phyloP scores from a whole-genome alignment of 768 basidiomycete genomes.

The Russula vinacea region DNA sequence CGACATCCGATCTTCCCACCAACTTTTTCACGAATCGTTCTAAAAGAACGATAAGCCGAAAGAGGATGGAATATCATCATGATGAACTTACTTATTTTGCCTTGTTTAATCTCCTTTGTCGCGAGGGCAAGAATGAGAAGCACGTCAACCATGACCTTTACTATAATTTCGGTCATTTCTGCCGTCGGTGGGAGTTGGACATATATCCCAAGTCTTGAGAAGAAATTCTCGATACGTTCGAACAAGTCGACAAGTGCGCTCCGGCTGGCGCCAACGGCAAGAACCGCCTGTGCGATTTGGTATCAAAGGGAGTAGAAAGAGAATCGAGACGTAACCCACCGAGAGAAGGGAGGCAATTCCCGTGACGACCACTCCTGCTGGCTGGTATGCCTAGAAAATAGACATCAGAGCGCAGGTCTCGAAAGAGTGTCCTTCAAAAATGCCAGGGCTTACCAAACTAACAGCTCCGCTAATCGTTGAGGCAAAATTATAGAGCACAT shows the following conservation, averaged over 20 bases:
- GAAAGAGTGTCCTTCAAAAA: no score
- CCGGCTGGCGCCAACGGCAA: background rate
- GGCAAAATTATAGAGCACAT: background rate
- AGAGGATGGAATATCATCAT: background rate
- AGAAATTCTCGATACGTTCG: background rate
- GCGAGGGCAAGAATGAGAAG: background rate
- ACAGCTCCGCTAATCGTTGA: background rate
- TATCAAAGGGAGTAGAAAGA: no score
- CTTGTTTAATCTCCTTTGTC: background rate
- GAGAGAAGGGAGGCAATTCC: constrained; percentile 1
- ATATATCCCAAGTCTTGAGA: background rate
- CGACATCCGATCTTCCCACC: background rate
- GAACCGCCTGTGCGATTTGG: background rate
- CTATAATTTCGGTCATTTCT: background rate
- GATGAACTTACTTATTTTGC: background rate
- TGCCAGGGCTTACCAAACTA: background rate
- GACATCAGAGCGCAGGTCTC: background rate
- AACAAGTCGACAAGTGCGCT: background rate
- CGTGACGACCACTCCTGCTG: background rate
- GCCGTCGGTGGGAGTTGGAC: background rate
- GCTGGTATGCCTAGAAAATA: background rate
- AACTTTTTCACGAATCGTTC: background rate
- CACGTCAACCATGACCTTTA: background rate
- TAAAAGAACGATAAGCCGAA: background rate
- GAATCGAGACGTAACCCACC: background rate